phyloP scores from a whole-genome alignment of 2,329 filamentous ascomycete species.

The Emericellopsis atlantica region DNA sequence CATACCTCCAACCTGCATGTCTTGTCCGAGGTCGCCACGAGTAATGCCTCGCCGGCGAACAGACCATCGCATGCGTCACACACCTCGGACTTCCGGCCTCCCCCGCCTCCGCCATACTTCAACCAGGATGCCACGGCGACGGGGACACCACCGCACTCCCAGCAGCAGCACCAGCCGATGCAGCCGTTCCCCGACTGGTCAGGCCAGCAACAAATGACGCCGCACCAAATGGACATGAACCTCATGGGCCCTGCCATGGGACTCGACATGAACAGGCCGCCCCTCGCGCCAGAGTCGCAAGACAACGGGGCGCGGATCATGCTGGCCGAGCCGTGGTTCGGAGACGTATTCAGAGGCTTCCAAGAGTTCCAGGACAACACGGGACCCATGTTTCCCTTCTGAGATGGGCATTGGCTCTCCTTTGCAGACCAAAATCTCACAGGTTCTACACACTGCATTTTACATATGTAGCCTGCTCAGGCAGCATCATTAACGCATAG shows the following conservation, averaged over 20 bases:
- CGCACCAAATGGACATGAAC: background rate
- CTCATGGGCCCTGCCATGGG: conserved; percentile 7
- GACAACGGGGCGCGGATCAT: conserved; percentile 20
- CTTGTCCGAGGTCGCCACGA: conserved; percentile 42
- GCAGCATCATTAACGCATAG: too few relatives aligned
- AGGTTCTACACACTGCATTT: too few relatives aligned
- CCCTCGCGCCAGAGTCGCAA: conserved; percentile 11
- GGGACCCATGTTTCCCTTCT: conserved; percentile 20
- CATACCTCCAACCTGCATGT: conserved; percentile 26
- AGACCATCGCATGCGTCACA: conserved; percentile 3
- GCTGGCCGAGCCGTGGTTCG: conserved; percentile 26
- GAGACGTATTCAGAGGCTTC: conserved; percentile 20
- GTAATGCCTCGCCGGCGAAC: conserved; percentile 18
- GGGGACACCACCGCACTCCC: background rate
- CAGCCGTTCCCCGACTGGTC: background rate
- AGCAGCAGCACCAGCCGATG: background rate
- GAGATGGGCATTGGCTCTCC: background rate
- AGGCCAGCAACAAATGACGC: background rate
- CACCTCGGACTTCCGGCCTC: conserved; percentile 4
- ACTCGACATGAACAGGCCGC: conserved; percentile 17
- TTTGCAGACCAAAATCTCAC: too few relatives aligned
- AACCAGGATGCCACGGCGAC: conserved; percentile 14
- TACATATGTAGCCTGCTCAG: too few relatives aligned
- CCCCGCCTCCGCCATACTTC: conserved; percentile 21
- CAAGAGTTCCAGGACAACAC: conserved; percentile 7